Percentiles rank a stretch among this genome's conserved stretches.
Conservation (phyloP, 768 basidiomycete genomes). For the Kwoniella bestiolae region DNA sequence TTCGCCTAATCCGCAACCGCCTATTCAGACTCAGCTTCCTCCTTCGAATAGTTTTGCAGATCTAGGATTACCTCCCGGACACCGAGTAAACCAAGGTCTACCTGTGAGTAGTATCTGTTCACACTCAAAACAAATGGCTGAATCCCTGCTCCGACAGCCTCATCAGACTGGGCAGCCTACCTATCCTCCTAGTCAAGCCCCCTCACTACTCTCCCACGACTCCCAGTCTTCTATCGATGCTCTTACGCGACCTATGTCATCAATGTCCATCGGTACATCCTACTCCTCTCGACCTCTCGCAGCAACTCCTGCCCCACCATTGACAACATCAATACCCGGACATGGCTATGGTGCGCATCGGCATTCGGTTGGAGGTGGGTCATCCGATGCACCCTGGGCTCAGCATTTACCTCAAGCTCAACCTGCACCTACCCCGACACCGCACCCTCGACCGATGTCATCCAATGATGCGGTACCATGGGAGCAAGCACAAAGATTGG, state of each 20-base stretch:
- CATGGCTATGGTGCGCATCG: slow-evolving; percentile 34
- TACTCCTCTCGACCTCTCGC: slow-evolving; percentile 25
- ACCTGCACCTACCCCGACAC: slow-evolving; percentile 29
- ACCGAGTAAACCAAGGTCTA: slow-evolving; percentile 32
- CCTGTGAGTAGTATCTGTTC: slow-evolving; percentile 33
- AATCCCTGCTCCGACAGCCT: background rate
- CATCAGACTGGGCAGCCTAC: slow-evolving; percentile 15
- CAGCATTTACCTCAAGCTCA: slow-evolving; percentile 34
- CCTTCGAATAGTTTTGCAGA: slow-evolving; percentile 42
- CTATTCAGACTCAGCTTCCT: slow-evolving; percentile 2
- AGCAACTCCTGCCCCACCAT: slow-evolving; percentile 24
- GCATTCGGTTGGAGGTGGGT: slow-evolving; percentile 42
- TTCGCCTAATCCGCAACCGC: slow-evolving; percentile 3
- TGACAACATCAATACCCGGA: slow-evolving; percentile 7
- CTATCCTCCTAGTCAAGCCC: slow-evolving; percentile 16
- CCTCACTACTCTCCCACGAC: background rate
- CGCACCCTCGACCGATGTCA: slow-evolving; percentile 38
- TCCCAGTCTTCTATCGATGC: slow-evolving; percentile 33
- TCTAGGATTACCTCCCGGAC: slow-evolving; percentile 46
- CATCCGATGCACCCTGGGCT: slow-evolving; percentile 41
- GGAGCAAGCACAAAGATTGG: slow-evolving; percentile 22
- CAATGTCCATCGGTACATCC: slow-evolving; percentile 40
- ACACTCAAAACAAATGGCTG: too few species aligned
- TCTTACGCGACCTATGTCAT: slow-evolving; percentile 42
- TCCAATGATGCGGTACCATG: slow-evolving; percentile 25